phyloP scores from a whole-genome alignment of 192 early-diverging fungal species.

The Dissophora globulifera region DNA sequence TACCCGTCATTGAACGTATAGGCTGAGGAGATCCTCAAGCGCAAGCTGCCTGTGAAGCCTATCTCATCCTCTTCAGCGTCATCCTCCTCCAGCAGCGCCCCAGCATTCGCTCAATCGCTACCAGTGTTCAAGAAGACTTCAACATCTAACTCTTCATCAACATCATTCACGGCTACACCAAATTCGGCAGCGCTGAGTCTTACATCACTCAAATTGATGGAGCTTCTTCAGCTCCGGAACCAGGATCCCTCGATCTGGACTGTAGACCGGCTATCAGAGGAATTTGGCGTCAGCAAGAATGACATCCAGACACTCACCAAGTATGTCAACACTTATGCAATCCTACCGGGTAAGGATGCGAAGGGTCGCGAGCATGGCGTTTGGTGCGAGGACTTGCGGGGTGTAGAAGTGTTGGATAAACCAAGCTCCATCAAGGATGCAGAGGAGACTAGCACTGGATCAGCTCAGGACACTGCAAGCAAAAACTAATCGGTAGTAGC shows the following conservation, averaged over 20 bases:
- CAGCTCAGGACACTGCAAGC: not conserved
- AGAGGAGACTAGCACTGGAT: not conserved
- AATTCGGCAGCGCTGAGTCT: constrained; percentile 1
- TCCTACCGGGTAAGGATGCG: constrained; percentile 42
- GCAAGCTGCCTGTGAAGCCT: constrained; percentile 32
- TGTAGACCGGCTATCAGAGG: constrained; percentile 11
- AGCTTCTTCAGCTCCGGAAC: constrained; percentile 40
- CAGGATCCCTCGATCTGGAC: constrained; percentile 48
- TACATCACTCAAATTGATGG: constrained; percentile 42
- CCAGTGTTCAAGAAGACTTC: not conserved
- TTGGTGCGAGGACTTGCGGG: constrained; percentile 47
- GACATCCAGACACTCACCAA: constrained; percentile 26
- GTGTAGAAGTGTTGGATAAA: constrained; percentile 36
- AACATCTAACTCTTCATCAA: constrained; percentile 1
- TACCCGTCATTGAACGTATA: not conserved
- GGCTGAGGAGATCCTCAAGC: constrained; percentile 36
- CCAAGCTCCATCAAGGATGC: constrained; percentile 19
- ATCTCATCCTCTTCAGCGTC: too few species aligned
- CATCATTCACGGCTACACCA: not conserved
- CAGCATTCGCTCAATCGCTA: constrained; percentile 9
- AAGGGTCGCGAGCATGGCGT: constrained; percentile 43
- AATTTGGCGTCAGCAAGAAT: constrained; percentile 25
- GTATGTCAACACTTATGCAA: constrained; percentile 48
- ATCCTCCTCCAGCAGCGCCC: not conserved
- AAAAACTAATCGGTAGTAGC: too few species aligned